Evolutionary conservation across 768 basidiomycete genomes (phyloP), one percentile per base, ranked within the genome.

Genomic region (Suillus discolor): DNA sequence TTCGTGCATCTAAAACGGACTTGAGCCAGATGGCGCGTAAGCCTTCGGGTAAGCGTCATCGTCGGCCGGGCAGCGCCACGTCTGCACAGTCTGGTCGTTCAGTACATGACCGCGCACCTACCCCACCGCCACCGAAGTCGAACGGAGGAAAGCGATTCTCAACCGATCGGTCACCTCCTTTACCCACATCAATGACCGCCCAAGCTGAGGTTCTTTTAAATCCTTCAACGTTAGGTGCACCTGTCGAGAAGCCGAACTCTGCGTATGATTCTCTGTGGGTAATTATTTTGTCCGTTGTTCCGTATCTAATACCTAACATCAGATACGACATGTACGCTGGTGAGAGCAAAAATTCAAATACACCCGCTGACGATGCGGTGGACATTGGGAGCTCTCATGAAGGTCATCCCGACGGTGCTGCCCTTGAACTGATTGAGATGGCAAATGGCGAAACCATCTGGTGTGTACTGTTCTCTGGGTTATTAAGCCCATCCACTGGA

Each of bases 381-480:
- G 77, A 70, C 60, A 72, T 64, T 59, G 69, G 73, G 61, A 68
- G 59, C 44, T 72, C 65, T 41, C 71, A 31, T 25, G 71, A 71
- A 25, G 69, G 72, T 16, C 57, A 76, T 74, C 66, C 77, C 71
- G 70, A 85, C 60, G 87, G 85, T 15, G 85, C 89, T 57, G 92
- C 89, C 5, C 79, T 94, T 38, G 91, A 95, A 77, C 84, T 94
- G 53, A 83, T 94, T 63, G 90, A 94, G 72, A 79, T 93, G 71
- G 90, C 91, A n/a, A 93, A 93, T 72, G 93, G 93, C 28, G 89
- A 94, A 74, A 92, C 91, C 9, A 88, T 95, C 66, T 95, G 93
- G 93, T 92, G 63, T 65, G 87, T 81, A 55, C 54, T 67, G 42
- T 59, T 44, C 45, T 1, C n/a, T 12, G 9, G 15, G 25, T 41